phyloP scores from a whole-genome alignment of 371 early-diverging fungal genomes.

The Nematocida sp. region DNA sequence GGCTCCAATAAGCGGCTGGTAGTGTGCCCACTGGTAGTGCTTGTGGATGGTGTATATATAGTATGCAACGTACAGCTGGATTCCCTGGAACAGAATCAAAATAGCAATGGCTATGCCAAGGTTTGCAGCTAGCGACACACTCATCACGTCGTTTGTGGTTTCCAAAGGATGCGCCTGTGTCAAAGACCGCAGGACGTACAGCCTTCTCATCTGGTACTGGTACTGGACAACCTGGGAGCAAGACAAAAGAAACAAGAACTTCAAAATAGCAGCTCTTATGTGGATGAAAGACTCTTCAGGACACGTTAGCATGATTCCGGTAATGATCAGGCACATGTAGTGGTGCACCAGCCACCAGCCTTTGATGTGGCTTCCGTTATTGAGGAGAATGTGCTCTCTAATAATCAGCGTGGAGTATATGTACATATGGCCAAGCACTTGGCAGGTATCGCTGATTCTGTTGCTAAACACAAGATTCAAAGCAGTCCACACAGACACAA shows the following conservation, averaged over 20 bases:
- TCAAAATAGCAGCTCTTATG: slow-evolving; percentile 28
- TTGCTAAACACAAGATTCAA: slow-evolving; percentile 40
- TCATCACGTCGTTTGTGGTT: slow-evolving; percentile 44
- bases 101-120: slow-evolving; percentile 19
- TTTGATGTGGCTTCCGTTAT: slow-evolving; percentile 65
- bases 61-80: slow-evolving; percentile 47
- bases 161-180: slow-evolving; percentile 35
- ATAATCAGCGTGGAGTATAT: slow-evolving; percentile 65
- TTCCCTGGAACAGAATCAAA: slow-evolving; percentile 32
- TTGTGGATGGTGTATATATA: slow-evolving; percentile 39
- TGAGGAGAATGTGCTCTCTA: slow-evolving; percentile 65
- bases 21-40: slow-evolving; percentile 8
- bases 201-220: slow-evolving; percentile 47
- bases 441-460: slow-evolving; percentile 37
- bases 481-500: slow-evolving; percentile 54
- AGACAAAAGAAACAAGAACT: slow-evolving; percentile 42
- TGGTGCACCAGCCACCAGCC: slow-evolving; percentile 66
- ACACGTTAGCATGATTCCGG: slow-evolving; percentile 49
- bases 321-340: slow-evolving; percentile 68
- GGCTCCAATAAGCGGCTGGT: slow-evolving; percentile 46
- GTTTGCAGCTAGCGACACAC: slow-evolving; percentile 27
- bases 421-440: slow-evolving; percentile 62
- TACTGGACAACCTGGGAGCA: slow-evolving; percentile 48
- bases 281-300: slow-evolving; percentile 27
- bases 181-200: slow-evolving; percentile 33